Conservation (phyloP, 352 stramenopile species). For the Globisporangium abappressorium region DNA sequence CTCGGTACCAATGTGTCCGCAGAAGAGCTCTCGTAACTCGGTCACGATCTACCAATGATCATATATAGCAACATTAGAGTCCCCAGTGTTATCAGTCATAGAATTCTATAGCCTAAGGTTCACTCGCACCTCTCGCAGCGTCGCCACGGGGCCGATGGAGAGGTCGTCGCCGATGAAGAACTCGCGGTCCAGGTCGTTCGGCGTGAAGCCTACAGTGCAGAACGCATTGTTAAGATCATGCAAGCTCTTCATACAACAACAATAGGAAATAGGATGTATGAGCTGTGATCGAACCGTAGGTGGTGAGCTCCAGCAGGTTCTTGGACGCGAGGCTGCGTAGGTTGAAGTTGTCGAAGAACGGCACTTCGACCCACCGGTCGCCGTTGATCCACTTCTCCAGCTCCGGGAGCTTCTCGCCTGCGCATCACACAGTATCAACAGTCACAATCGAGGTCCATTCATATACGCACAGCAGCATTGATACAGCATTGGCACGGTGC, state of each 20-base stretch:
- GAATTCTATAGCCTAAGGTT: background rate
- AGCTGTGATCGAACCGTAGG: constrained; percentile 44
- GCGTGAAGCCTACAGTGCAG: constrained; percentile 77
- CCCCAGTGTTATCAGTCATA: background rate
- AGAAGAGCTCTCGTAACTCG: constrained; percentile 95
- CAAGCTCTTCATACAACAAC: background rate
- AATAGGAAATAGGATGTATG: background rate
- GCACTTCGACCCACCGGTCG: constrained; percentile 79
- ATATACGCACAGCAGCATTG: background rate
- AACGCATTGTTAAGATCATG: background rate
- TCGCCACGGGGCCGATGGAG: constrained; percentile 77
- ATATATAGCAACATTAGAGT: background rate
- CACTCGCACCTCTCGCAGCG: constrained; percentile 48
- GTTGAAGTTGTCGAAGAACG: constrained; percentile 89
- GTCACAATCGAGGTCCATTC: background rate
- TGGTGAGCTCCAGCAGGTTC: constrained; percentile 80
- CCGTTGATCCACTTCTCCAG: constrained; percentile 84
- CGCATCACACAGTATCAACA: background rate
- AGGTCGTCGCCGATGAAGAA: constrained; percentile 92
- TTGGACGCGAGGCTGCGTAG: constrained; percentile 76
- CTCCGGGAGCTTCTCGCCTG: constrained; percentile 79
- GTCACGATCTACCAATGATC: constrained; percentile 81
- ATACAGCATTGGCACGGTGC: background rate
- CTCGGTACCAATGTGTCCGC: constrained; percentile 95
- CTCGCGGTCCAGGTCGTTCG: constrained; percentile 86